These are phyloP conservation scores for Mycena olivaceomarginata DNA, from an alignment of 768 basidiomycete genomes.

Conservation along the genomic window DNA sequence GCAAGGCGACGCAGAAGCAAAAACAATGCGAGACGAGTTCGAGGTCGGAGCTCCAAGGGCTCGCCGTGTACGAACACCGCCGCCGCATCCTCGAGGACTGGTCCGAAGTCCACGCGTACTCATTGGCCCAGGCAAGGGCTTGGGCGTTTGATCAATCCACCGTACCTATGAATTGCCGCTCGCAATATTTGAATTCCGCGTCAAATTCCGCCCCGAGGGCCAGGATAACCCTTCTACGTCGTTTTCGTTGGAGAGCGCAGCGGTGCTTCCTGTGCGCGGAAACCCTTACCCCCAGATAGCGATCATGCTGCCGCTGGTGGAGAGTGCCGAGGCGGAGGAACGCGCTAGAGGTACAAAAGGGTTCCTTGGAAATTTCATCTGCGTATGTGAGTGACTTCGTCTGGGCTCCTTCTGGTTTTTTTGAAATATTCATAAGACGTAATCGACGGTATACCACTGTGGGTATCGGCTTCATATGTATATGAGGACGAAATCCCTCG, in stretches of 20 bases:
- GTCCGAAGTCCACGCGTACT: slow-evolving; percentile 1
- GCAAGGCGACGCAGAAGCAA: neutral
- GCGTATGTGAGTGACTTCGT: neutral
- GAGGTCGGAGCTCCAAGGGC: neutral
- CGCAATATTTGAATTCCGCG: slow-evolving; percentile 12
- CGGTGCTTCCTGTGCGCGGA: neutral
- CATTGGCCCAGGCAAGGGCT: neutral
- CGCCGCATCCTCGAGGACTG: slow-evolving; percentile 10
- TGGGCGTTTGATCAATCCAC: neutral
- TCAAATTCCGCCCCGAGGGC: slow-evolving; percentile 7
- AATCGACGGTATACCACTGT: neutral
- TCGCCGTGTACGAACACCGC: neutral
- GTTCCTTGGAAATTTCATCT: slow-evolving; percentile 10
- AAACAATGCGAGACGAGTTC: neutral
- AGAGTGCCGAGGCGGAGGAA: neutral
- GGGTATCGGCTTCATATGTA: neutral
- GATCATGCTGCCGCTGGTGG: neutral
- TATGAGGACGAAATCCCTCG: neutral
- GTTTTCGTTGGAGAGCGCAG: neutral
- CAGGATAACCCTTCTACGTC: slow-evolving; percentile 12
- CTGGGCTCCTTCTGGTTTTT: too few species aligned
- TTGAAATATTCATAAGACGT: too few species aligned
- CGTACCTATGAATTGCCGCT: slow-evolving; percentile 3
- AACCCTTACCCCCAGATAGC: neutral
- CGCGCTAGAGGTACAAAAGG: neutral